phyloP scores from a whole-genome alignment of 129 eudicot genomes.

The Ambrosia artemisiifolia region DNA sequence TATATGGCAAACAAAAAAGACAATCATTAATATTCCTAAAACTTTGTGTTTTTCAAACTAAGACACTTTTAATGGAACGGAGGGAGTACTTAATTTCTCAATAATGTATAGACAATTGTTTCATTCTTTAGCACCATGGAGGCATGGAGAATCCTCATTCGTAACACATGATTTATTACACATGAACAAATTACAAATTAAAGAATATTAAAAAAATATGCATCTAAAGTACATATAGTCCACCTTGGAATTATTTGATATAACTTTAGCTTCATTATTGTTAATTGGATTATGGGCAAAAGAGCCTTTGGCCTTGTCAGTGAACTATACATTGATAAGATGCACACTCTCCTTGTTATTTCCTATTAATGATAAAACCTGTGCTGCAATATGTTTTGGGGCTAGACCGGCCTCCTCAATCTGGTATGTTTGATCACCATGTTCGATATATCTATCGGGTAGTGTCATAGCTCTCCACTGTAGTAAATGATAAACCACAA shows the following conservation, averaged over 20 bases:
- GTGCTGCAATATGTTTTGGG: conserved; percentile 55
- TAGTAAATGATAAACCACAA: neutral
- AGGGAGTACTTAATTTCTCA: too few relatives aligned
- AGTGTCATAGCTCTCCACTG: conserved; percentile 69
- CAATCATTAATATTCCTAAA: too few relatives aligned
- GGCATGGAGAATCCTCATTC: neutral
- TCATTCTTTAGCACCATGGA: neutral
- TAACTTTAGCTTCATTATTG: neutral
- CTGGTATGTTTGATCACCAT: conserved; percentile 48
- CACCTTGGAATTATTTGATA: neutral
- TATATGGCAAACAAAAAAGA: too few relatives aligned
- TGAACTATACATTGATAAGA: conserved; percentile 21
- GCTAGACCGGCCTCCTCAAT: conserved; percentile 64
- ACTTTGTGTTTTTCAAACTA: too few relatives aligned
- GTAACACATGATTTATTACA: neutral
- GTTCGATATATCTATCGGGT: conserved; percentile 65
- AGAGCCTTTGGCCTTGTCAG: too few relatives aligned
- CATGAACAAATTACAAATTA: neutral
- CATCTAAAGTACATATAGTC: neutral
- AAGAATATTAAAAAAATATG: neutral
- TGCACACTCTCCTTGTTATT: conserved; percentile 29
- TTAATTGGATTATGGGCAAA: neutral
- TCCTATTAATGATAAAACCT: conserved; percentile 45
- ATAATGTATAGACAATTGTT: neutral
- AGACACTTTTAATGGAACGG: too few relatives aligned